Conservation (phyloP, 768 basidiomycete species). For the Xerocomellus amylosporus region DNA sequence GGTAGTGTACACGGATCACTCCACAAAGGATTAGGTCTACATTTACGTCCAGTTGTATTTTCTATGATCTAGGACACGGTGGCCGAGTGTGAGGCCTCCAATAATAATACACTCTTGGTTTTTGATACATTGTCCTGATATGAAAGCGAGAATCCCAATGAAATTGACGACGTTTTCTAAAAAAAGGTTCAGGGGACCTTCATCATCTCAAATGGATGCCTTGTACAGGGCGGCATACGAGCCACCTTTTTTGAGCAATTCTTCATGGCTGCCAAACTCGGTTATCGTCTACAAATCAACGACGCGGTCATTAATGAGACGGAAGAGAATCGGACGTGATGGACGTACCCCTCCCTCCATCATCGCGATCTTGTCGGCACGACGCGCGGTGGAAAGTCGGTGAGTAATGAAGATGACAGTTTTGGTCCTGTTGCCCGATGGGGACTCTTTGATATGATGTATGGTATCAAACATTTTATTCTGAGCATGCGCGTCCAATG, state of each 20-base stretch:
- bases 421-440: conserved; percentile 56
- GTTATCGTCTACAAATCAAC: conserved; percentile 53
- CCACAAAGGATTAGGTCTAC: conserved; percentile 44
- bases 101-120: conserved; percentile 18
- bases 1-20: conserved; percentile 65
- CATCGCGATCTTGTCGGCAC: conserved; percentile 85
- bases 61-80: conserved; percentile 28
- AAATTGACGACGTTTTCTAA: conserved; percentile 10
- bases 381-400: conserved; percentile 73
- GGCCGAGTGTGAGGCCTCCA: conserved; percentile 16
- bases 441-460: conserved; percentile 56
- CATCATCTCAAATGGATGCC: conserved; percentile 53
- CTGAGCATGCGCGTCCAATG: conserved; percentile 77
- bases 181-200: neutral
- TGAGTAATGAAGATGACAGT: conserved; percentile 84
- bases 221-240: conserved; percentile 68
- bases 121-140: conserved; percentile 27
- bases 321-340: conserved; percentile 5
- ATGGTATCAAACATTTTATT: conserved; percentile 77
- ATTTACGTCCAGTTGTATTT: conserved; percentile 15
- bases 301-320: conserved; percentile 22
- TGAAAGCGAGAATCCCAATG: conserved; percentile 12
- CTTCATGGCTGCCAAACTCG: conserved; percentile 74
- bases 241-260: conserved; percentile 56
- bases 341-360: conserved; percentile 70